These are phyloP conservation scores for Drechslerella coelobrocha DNA, from an alignment of 2,329 filamentous ascomycete genomes.

Conservation along the genomic window DNA sequence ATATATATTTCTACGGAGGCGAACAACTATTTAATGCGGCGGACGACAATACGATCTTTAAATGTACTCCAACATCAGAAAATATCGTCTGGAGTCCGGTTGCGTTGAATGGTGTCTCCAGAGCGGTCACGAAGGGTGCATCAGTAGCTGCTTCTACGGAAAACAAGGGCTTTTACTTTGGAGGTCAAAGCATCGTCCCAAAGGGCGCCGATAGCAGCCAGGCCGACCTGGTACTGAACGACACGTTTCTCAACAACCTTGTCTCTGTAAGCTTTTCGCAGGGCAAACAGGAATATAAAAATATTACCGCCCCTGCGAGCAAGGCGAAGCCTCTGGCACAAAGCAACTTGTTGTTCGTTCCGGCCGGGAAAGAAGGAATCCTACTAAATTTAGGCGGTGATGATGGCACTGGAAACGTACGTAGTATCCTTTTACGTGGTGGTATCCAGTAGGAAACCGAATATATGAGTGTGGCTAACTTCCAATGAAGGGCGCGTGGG, in stretches of 20 bases:
- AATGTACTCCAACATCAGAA: slow-evolving; percentile 33
- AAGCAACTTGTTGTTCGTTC: slow-evolving; percentile 45
- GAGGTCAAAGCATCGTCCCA: slow-evolving; percentile 31
- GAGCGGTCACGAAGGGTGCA: slow-evolving; percentile 43
- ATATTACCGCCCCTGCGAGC: slow-evolving; percentile 25
- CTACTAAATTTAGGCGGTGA: slow-evolving; percentile 38
- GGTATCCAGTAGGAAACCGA: too few species aligned
- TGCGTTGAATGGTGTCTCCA: slow-evolving; percentile 26
- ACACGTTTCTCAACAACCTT: slow-evolving; percentile 33
- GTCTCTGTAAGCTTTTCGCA: slow-evolving; percentile 28
- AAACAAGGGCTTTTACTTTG: slow-evolving; percentile 49
- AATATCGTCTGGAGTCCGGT: slow-evolving; percentile 40
- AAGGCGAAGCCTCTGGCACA: slow-evolving; percentile 24
- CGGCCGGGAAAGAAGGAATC: slow-evolving; percentile 43
- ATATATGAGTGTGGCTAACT: background rate
- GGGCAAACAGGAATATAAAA: slow-evolving; percentile 19
- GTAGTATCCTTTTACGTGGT: background rate
- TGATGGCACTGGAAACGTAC: slow-evolving; percentile 24
- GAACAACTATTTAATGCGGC: slow-evolving; percentile 46
- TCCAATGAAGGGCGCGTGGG: slow-evolving; percentile 36
- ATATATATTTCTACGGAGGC: slow-evolving; percentile 47
- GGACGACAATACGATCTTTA: slow-evolving; percentile 27
- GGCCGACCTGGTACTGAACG: slow-evolving; percentile 24
- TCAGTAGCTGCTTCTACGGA: slow-evolving; percentile 29
- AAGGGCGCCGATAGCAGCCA: slow-evolving; percentile 33